Conservation (phyloP, 352 stramenopile species). For the Globisporangium megalacanthum region DNA sequence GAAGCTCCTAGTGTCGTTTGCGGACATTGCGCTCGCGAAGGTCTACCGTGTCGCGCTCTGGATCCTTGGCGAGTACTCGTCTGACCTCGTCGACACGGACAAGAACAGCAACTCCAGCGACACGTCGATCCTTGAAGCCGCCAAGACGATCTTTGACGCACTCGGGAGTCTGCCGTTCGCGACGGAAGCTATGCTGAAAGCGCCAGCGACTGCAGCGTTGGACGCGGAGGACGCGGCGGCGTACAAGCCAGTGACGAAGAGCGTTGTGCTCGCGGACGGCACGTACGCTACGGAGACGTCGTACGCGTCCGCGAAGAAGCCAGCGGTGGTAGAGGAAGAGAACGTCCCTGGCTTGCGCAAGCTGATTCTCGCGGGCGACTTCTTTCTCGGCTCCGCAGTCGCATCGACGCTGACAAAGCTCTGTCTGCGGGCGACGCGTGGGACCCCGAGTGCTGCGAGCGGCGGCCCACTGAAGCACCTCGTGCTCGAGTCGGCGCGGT, state of each 20-base stretch:
- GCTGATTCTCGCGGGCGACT: conserved; percentile 91
- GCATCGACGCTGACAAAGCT: conserved; percentile 96
- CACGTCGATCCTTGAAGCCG: conserved; percentile 70
- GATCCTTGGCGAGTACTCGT: conserved; percentile 94
- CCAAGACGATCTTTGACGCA: conserved; percentile 86
- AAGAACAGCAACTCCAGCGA: conserved; percentile 36
- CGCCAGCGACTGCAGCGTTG: conserved; percentile 17
- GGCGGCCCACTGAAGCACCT: conserved; percentile 55
- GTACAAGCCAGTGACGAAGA: conserved; percentile 94
- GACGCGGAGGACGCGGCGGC: conserved; percentile 19
- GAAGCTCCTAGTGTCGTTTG: conserved; percentile 94
- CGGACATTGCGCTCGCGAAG: conserved; percentile 91
- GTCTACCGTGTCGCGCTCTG: conserved; percentile 98
- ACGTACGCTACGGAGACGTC: conserved; percentile 99
- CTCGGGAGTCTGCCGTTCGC: conserved; percentile 75
- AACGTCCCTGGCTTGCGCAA: conserved; percentile 76
- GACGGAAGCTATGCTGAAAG: conserved; percentile 47
- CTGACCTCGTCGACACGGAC: conserved; percentile 24
- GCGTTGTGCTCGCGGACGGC: conserved; percentile 97
- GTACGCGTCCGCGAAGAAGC: conserved; percentile 50
- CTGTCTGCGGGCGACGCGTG: conserved; percentile 85
- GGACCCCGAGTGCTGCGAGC: conserved; percentile 31
- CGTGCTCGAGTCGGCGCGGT: conserved; percentile 62
- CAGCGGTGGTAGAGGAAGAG: conserved; percentile 50
- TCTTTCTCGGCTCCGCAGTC: conserved; percentile 95